Conservation (phyloP, 495 filamentous ascomycete species). For the Venustampulla echinocandica region DNA sequence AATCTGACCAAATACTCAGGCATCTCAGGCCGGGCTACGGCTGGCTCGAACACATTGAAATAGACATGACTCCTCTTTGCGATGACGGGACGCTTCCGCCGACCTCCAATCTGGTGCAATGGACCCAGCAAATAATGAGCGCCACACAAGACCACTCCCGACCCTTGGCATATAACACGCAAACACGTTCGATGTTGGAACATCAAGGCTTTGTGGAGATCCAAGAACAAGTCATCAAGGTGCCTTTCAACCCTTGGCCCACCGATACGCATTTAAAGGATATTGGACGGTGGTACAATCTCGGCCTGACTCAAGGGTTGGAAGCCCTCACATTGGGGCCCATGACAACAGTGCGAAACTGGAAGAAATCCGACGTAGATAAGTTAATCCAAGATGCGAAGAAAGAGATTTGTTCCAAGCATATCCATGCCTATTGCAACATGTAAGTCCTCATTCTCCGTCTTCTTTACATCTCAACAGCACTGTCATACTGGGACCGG, state of each 20-base stretch:
- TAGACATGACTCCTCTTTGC: slow-evolving; percentile 72
- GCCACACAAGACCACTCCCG: slow-evolving; percentile 59
- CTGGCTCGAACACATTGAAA: slow-evolving; percentile 85
- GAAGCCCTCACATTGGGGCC: slow-evolving; percentile 68
- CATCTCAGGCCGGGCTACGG: slow-evolving; percentile 75
- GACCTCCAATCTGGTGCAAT: slow-evolving; percentile 44
- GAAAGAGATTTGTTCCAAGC: slow-evolving; percentile 59
- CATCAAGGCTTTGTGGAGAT: slow-evolving; percentile 78
- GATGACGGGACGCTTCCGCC: slow-evolving; percentile 55
- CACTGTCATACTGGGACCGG: background rate
- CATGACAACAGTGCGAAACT: slow-evolving; percentile 57
- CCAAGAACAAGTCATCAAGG: slow-evolving; percentile 58
- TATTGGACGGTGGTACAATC: slow-evolving; percentile 78
- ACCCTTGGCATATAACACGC: slow-evolving; percentile 56
- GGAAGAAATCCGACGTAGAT: slow-evolving; percentile 56
- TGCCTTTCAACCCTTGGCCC: slow-evolving; percentile 77
- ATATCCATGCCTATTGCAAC: slow-evolving; percentile 64
- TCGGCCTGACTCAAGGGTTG: slow-evolving; percentile 63
- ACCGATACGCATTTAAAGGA: slow-evolving; percentile 57
- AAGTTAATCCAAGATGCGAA: slow-evolving; percentile 54
- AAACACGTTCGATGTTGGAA: slow-evolving; percentile 53
- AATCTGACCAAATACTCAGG: slow-evolving; percentile 25
- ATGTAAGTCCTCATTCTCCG: slow-evolving; percentile 45
- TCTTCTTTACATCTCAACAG: background rate
- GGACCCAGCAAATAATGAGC: slow-evolving; percentile 61